Base-by-base conservation (phyloP, 164 flowering plant species). In the Tinospora cordifolia region DNA sequence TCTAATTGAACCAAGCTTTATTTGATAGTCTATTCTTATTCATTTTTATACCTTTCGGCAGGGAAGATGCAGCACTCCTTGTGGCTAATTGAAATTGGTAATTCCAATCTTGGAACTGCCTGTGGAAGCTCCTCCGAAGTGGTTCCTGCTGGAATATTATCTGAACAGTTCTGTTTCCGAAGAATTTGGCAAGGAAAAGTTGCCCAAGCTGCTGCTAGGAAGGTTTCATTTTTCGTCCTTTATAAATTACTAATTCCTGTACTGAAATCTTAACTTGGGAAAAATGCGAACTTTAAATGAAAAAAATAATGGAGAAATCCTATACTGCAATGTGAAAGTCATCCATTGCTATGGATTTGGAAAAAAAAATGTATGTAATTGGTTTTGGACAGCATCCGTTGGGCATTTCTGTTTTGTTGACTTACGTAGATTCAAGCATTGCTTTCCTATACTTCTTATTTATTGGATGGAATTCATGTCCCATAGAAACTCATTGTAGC, bases 111-210 rank as follows among this genome's bases (percentile, higher is more conserved):
- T 76, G 88, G 78, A 74, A 72, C 71, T 70, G 76, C 69, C 72
- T 81, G 62, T 69, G 49, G 83, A 69, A 74, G 75, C 71, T 71
- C 75, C 25, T 63, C 76, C 49, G 82, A 80, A 72, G 71, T 63
- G 26, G 65, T 83, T 76, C 81, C 87, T 66, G 74, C 75, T 68
- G 86, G 76, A n/a, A 81, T 82, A 24, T 65, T 76, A 44, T 71
- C 82, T 39, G 85, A 84, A 68, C 84, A 81, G 46, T 84, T 81
- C 74, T 87, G 81, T 12, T 86, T 94, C 72, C 88, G 87, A 63
- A 86, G 92, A 79, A 91, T 92, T 75, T 94, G 99, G 99, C 98
- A 92, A 73, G 93, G 87, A 60, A 90, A 90, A 78, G 93, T 88
- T 80, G 84, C 91, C 62, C 87, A 78, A 49, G 77, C 83, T 68